Conservation (phyloP, 805 yeast genomes). For the Scheffersomyces coipomensis region DNA sequence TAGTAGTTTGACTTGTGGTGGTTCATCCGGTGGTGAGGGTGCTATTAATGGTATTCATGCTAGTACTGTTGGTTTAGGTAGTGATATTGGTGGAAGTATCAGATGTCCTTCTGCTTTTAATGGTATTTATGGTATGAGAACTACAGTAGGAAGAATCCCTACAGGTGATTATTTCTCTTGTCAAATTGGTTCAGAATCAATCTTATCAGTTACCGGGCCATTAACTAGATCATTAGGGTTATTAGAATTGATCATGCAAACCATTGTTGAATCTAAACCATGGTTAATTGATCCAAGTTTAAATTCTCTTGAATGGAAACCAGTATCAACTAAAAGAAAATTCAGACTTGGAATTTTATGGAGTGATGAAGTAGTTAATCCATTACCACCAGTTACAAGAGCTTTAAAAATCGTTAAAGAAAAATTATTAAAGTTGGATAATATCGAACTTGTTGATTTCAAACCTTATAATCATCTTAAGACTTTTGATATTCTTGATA, state of each 20-base stretch:
- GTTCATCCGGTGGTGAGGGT: slow-evolving; percentile 26
- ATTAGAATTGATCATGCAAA: slow-evolving; percentile 47
- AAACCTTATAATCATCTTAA: slow-evolving; percentile 10
- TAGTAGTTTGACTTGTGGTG: slow-evolving; percentile 18
- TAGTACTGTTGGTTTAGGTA: slow-evolving; percentile 20
- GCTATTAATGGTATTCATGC: slow-evolving; percentile 18
- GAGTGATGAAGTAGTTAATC: slow-evolving; percentile 14
- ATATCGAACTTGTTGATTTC: slow-evolving; percentile 10
- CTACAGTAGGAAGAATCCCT: slow-evolving; percentile 18
- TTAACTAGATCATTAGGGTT: slow-evolving; percentile 29
- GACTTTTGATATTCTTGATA: slow-evolving; percentile 8
- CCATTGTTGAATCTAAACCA: slow-evolving; percentile 47
- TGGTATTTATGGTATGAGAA: slow-evolving; percentile 21
- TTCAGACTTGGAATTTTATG: slow-evolving; percentile 10
- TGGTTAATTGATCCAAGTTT: slow-evolving; percentile 49
- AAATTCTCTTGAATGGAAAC: slow-evolving; percentile 52
- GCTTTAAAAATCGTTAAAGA: slow-evolving; percentile 7
- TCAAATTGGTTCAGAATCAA: slow-evolving; percentile 16
- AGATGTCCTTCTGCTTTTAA: slow-evolving; percentile 19
- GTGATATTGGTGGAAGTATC: slow-evolving; percentile 26
- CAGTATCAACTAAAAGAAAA: slow-evolving; percentile 14
- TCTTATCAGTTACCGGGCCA: slow-evolving; percentile 35
- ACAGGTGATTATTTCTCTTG: slow-evolving; percentile 19
- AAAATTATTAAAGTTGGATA: not conserved
- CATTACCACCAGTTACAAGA: slow-evolving; percentile 16